Conservation (phyloP, 2,329 filamentous ascomycete species). For the Venturia effusa region DNA sequence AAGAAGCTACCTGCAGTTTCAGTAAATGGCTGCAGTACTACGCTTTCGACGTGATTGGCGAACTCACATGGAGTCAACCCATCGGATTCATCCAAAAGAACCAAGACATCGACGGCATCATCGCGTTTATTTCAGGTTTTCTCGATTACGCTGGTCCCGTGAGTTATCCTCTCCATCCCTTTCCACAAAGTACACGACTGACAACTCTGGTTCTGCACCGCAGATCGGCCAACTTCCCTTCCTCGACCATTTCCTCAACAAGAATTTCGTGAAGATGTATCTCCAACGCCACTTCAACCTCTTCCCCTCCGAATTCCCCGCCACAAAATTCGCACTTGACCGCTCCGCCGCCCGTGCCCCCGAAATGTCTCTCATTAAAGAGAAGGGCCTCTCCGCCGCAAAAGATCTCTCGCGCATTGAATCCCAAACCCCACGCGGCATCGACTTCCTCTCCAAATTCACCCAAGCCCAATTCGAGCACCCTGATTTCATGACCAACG, state of each 20-base stretch:
- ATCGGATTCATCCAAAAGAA: constrained; percentile 67
- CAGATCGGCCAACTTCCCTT: constrained; percentile 65
- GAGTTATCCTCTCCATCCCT: constrained; percentile 18
- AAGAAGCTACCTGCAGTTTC: constrained; percentile 47
- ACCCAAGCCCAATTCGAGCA: constrained; percentile 55
- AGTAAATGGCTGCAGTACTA: constrained; percentile 68
- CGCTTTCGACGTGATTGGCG: constrained; percentile 72
- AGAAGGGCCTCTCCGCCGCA: constrained; percentile 23
- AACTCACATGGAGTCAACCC: constrained; percentile 65
- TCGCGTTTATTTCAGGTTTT: constrained; percentile 51
- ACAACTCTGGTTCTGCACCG: background rate
- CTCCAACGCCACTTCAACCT: constrained; percentile 53
- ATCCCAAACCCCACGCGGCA: constrained; percentile 29
- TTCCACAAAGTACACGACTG: background rate
- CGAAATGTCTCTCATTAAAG: constrained; percentile 38
- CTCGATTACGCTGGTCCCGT: constrained; percentile 64
- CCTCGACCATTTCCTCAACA: constrained; percentile 58
- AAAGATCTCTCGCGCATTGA: constrained; percentile 18
- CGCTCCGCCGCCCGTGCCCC: constrained; percentile 55
- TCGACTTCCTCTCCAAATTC: constrained; percentile 61
- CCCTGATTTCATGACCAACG: constrained; percentile 61
- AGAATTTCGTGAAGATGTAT: constrained; percentile 63
- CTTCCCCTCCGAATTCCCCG: constrained; percentile 58
- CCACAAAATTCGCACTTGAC: constrained; percentile 59
- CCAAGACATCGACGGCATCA: constrained; percentile 64